Base-by-base conservation (phyloP, 2,329 filamentous ascomycete species). In the Esteya vermicola region DNA sequence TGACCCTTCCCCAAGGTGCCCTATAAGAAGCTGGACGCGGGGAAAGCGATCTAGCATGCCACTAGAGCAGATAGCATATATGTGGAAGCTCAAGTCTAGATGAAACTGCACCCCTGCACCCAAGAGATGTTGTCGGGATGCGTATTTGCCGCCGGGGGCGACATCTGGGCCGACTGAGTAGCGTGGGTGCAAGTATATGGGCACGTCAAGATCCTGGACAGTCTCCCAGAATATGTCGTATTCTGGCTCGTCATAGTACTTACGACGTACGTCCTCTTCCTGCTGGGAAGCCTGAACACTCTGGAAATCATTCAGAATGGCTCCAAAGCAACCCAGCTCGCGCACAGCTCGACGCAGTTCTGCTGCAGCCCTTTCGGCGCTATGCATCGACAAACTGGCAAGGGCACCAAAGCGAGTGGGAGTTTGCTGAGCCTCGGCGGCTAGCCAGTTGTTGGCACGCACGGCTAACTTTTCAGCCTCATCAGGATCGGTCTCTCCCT, bases 51-150 rank as follows among this genome's bases (percentile, higher is more conserved):
- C 62, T 36, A 67, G 59, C 1, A 65, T 50, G 1, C 63, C 62
- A 13, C 56, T 57, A 2, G 60, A 63, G 41, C 54, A 59, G n/a
- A 66, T 44, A 0, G 60, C 60, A 45, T 64, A 64, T n/a, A 67
- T 37, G 45, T 67, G 63, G 50, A 60, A 62, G 45, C 57, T 62
- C 27, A 65, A 43, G 44, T 65, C 62, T 14, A 65, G 46, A 45
- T 64, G 61, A 43, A 60, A 60, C 43, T 57, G 54, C 23, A 60
- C 55, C 1, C 51, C 57, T 1, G 56, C 58, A 0, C 58, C 57
- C 0, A 61, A 42, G 5, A 60, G 46, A 30, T 60, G 58, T 37
- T 47, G 54, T 23, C 57, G 47, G 3, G 42, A 36, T 2, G 52
- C 54, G 39, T 57, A 59, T 44, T 47, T 48, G 16, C 44, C 45